Percentiles rank a stretch among this genome's conserved stretches.
Evolutionary conservation across 2,329 filamentous ascomycete genomes (phyloP).

Genomic region (Diaporthe eres): DNA sequence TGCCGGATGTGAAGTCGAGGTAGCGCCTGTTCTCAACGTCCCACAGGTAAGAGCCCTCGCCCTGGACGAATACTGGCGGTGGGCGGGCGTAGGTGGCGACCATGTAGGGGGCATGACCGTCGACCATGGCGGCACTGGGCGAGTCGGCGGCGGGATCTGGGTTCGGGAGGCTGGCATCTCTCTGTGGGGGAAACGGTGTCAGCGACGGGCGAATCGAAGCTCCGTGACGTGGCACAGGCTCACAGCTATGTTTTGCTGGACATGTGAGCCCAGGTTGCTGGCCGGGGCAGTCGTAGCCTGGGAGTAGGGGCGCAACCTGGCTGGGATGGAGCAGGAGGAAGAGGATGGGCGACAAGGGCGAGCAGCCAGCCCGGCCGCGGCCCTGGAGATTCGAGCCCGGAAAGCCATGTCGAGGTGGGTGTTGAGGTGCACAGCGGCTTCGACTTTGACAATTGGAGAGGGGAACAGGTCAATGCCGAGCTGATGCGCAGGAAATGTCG

Average conservation of each 20-base stretch:
- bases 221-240: slow-evolving; percentile 38
- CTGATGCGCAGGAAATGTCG: background rate
- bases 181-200: slow-evolving; percentile 42
- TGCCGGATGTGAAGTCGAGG: slow-evolving; percentile 94
- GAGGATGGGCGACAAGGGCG: slow-evolving; percentile 32
- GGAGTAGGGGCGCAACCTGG: slow-evolving; percentile 48
- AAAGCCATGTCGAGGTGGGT: slow-evolving; percentile 38
- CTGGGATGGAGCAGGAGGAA: slow-evolving; percentile 11
- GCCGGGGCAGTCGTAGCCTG: slow-evolving; percentile 53
- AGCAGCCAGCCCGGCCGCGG: slow-evolving; percentile 38
- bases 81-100: slow-evolving; percentile 95
- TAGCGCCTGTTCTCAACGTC: slow-evolving; percentile 92
- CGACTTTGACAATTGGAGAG: background rate
- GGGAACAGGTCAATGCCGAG: background rate
- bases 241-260: slow-evolving; percentile 54
- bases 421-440: background rate
- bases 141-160: slow-evolving; percentile 83
- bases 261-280: slow-evolving; percentile 53
- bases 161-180: slow-evolving; percentile 65
- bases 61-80: slow-evolving; percentile 89
- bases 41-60: slow-evolving; percentile 89
- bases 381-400: slow-evolving; percentile 36
- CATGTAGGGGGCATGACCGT: slow-evolving; percentile 88
- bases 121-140: slow-evolving; percentile 79
- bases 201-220: background rate